Evolutionary conservation across 1,284 basidiomycete genomes (phyloP).

Genomic region (Boletellus deceptivus): DNA sequence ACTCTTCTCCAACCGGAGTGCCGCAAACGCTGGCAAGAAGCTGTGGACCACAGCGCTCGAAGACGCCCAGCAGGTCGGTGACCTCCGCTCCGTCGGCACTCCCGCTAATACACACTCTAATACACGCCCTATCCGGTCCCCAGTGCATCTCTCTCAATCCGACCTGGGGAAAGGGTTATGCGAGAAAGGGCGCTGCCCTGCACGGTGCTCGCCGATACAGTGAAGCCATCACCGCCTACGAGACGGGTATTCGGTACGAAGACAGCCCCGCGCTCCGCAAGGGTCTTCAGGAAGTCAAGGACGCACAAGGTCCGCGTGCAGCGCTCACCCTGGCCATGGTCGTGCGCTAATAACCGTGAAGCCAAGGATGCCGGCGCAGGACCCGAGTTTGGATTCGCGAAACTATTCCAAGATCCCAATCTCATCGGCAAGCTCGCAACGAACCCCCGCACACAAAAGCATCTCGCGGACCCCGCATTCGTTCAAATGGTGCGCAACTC

Average conservation of each 20-base stretch:
- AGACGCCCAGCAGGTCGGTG: conserved; percentile 84
- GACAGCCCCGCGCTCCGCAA: conserved; percentile 81
- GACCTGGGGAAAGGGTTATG: conserved; percentile 89
- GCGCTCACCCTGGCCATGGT: neutral
- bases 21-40: conserved; percentile 83
- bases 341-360: conserved; percentile 18
- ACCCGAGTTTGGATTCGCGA: conserved; percentile 59
- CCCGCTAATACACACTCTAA: conserved; percentile 7
- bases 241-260: conserved; percentile 80
- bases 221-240: conserved; percentile 82
- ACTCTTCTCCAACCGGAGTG: conserved; percentile 91
- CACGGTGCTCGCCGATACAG: conserved; percentile 81
- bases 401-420: conserved; percentile 85
- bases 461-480: conserved; percentile 83
- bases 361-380: conserved; percentile 45
- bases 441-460: conserved; percentile 83
- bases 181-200: conserved; percentile 92
- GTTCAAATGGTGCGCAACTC: conserved; percentile 54
- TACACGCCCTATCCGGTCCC: neutral
- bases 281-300: conserved; percentile 83
- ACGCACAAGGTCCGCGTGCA: conserved; percentile 62
- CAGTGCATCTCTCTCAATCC: conserved; percentile 80
- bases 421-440: conserved; percentile 79
- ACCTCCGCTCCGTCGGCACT: conserved; percentile 1
- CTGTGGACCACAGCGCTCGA: conserved; percentile 76